Evolutionary conservation across 163 green algal species (phyloP).

Genomic region (Chlamydomonas reinhardtii): DNA sequence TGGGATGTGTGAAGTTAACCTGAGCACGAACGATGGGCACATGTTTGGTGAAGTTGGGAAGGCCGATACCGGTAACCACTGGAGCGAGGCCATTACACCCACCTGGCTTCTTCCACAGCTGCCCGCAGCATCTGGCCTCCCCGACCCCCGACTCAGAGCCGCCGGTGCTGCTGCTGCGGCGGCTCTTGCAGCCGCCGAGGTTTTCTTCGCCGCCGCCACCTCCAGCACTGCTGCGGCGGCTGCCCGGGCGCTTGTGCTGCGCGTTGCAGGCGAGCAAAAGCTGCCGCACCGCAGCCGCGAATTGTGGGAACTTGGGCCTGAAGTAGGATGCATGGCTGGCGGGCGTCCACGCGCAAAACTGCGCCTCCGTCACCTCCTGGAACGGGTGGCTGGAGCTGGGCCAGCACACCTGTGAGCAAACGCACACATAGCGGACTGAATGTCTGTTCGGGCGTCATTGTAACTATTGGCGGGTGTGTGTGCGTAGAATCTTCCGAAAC

Average conservation of each 20-base stretch:
- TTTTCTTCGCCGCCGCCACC: neutral
- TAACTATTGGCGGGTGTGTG: too few relatives aligned
- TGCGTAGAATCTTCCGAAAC: too few relatives aligned
- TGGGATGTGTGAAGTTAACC: too few relatives aligned
- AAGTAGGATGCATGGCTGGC: neutral
- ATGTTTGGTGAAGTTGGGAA: too few relatives aligned
- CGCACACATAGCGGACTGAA: too few relatives aligned
- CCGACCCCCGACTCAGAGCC: neutral
- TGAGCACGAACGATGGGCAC: too few relatives aligned
- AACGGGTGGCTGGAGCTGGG: neutral
- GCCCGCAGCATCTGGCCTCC: neutral
- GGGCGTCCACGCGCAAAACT: neutral
- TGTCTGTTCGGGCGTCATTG: too few relatives aligned
- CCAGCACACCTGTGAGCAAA: constrained; percentile 1
- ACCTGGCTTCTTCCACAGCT: constrained; percentile 14
- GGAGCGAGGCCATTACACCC: too few relatives aligned
- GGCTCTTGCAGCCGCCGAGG: neutral
- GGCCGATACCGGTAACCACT: too few relatives aligned
- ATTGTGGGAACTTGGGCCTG: neutral
- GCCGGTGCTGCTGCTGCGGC: constrained; percentile 5
- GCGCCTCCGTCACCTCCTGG: constrained; percentile 5
- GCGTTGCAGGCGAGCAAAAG: neutral
- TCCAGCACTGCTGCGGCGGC: neutral
- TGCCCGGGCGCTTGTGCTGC: neutral
- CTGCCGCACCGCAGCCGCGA: neutral